Conservation (phyloP, 2,329 filamentous ascomycete genomes). For the Arthrocladium fulminans region DNA sequence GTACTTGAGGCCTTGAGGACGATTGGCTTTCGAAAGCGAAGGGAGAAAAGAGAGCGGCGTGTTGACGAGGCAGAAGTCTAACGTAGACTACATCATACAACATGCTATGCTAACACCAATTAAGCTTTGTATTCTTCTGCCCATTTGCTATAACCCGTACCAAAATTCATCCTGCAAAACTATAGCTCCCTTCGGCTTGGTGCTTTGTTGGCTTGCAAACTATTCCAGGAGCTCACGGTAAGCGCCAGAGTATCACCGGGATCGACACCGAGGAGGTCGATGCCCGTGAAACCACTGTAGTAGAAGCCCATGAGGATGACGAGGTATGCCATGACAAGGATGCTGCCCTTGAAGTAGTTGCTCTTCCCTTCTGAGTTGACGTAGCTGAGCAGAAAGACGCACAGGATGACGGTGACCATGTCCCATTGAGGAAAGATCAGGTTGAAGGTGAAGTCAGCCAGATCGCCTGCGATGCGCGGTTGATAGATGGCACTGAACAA, state of each 20-base stretch:
- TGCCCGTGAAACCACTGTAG: constrained; percentile 57
- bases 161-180: too few species aligned
- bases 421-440: constrained; percentile 98
- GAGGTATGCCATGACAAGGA: constrained; percentile 83
- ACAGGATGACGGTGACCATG: constrained; percentile 92
- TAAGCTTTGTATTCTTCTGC: too few species aligned
- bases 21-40: too few species aligned
- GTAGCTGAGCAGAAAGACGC: constrained; percentile 91
- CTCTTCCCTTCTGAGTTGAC: constrained; percentile 98
- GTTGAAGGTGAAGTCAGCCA: constrained; percentile 45
- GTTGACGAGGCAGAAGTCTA: too few species aligned
- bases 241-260: constrained; percentile 39
- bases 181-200: neutral
- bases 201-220: neutral
- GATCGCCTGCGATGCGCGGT: constrained; percentile 43
- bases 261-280: constrained; percentile 41
- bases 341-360: constrained; percentile 99
- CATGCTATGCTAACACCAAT: too few species aligned
- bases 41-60: too few species aligned
- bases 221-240: constrained; percentile 5
- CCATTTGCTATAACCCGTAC: too few species aligned
- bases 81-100: too few species aligned
- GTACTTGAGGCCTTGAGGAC: too few species aligned
- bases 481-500: constrained; percentile 76
- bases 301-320: constrained; percentile 91